phyloP scores from a whole-genome alignment of 208 protist genomes.

The Balamuthia mandrillaris region DNA sequence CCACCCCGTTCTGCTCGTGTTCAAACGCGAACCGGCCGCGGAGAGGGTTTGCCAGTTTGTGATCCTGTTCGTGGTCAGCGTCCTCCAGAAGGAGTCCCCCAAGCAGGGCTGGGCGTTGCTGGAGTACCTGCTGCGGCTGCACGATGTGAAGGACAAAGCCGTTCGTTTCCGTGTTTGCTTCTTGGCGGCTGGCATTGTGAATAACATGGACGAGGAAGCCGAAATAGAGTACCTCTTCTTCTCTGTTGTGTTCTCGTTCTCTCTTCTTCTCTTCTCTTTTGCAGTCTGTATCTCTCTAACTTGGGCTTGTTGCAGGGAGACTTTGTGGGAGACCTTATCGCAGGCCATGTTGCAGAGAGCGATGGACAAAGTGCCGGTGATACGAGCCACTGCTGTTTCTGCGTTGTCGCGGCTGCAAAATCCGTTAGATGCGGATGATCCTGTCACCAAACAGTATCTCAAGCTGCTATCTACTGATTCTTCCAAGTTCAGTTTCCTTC shows the following conservation, averaged over 20 bases:
- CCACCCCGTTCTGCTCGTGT: background rate
- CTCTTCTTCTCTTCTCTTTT: background rate
- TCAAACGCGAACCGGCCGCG: background rate
- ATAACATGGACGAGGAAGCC: background rate
- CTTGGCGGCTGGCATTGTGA: background rate
- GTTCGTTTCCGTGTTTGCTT: conserved; percentile 21
- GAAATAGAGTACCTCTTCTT: background rate
- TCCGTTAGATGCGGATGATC: background rate
- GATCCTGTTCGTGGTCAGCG: background rate
- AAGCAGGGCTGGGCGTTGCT: background rate
- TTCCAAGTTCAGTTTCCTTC: background rate
- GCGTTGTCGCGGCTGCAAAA: conserved; percentile 1
- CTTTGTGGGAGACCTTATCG: background rate
- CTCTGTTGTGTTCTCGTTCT: background rate
- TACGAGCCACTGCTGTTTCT: background rate
- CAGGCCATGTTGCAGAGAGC: background rate
- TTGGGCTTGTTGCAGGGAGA: background rate
- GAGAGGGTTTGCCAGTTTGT: conserved; percentile 12
- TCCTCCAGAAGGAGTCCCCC: background rate
- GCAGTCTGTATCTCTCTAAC: background rate
- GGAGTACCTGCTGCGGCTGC: background rate
- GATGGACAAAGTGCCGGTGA: background rate
- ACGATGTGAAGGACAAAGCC: background rate
- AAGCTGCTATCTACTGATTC: background rate
- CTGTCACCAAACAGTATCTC: background rate